Conservation (phyloP, 768 basidiomycete species). For the Mycena olivaceomarginata region DNA sequence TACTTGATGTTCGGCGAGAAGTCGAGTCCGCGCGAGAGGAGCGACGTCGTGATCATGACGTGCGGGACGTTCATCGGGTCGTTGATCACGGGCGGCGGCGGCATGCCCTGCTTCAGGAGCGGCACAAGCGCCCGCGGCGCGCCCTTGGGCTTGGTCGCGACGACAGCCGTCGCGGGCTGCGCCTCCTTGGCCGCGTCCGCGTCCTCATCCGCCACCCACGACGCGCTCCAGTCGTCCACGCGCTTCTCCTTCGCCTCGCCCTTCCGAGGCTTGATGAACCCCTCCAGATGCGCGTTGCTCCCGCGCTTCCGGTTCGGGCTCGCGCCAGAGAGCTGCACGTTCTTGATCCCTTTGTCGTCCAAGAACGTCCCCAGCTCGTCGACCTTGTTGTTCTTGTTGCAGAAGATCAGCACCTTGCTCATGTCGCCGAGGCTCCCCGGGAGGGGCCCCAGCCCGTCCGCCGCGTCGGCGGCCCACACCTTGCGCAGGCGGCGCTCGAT, state of each 20-base stretch:
- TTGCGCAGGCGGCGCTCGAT: conserved; percentile 83
- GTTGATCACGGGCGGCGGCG: conserved; percentile 36
- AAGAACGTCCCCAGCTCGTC: conserved; percentile 77
- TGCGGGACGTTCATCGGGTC: conserved; percentile 67
- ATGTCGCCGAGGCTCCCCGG: conserved; percentile 52
- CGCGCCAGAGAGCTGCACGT: conserved; percentile 79
- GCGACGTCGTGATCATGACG: conserved; percentile 92
- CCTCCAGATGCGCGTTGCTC: conserved; percentile 84
- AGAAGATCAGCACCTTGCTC: conserved; percentile 88
- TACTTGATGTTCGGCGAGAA: conserved; percentile 87
- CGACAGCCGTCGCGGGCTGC: background rate
- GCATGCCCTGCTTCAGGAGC: conserved; percentile 20
- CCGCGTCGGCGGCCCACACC: conserved; percentile 85
- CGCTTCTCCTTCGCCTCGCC: conserved; percentile 18
- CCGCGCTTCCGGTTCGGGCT: conserved; percentile 77
- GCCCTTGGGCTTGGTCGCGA: background rate
- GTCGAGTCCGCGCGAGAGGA: conserved; percentile 93
- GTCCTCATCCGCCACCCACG: conserved; percentile 35
- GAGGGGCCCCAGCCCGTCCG: conserved; percentile 40
- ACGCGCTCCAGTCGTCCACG: conserved; percentile 16
- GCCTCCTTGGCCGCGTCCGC: conserved; percentile 14
- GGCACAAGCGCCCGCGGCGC: conserved; percentile 7
- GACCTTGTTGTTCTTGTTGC: conserved; percentile 85
- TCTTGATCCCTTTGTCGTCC: conserved; percentile 75
- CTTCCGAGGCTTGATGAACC: conserved; percentile 72